These are phyloP conservation scores for Malassezia cuniculi DNA, from an alignment of 1,284 basidiomycete species.

Conservation along the genomic window DNA sequence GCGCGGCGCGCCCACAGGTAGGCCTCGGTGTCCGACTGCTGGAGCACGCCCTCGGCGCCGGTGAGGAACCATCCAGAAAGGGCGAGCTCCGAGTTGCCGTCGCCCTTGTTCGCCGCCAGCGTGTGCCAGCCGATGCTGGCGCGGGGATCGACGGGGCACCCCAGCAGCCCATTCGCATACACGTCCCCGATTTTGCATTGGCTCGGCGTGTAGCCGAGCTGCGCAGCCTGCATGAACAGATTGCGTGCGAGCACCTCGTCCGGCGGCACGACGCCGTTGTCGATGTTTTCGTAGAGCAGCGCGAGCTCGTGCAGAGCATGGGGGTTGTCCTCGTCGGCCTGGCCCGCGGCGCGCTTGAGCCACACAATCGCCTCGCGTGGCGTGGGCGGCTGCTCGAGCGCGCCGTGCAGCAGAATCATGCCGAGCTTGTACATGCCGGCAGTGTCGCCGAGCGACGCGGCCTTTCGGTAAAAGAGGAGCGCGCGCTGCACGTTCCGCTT, in stretches of 20 bases:
- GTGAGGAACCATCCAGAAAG: conserved; percentile 91
- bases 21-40: conserved; percentile 93
- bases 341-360: conserved; percentile 84
- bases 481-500: conserved; percentile 73
- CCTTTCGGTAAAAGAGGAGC: conserved; percentile 90
- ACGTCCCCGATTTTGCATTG: conserved; percentile 91
- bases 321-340: conserved; percentile 96
- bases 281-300: conserved; percentile 61
- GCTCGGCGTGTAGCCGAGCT: conserved; percentile 80
- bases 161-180: conserved; percentile 80
- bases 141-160: conserved; percentile 81
- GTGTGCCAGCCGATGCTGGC: conserved; percentile 97
- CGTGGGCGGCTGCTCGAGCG: conserved; percentile 71
- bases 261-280: conserved; percentile 46
- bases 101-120: conserved; percentile 86
- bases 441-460: conserved; percentile 86
- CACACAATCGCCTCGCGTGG: conserved; percentile 83
- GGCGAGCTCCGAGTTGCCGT: conserved; percentile 85
- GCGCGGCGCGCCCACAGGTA: conserved; percentile 53
- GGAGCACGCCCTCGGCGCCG: conserved; percentile 71
- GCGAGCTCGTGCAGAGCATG: conserved; percentile 96
- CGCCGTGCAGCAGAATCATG: conserved; percentile 78
- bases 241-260: conserved; percentile 72
- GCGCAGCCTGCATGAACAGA: conserved; percentile 79
- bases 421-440: conserved; percentile 99